phyloP scores from a whole-genome alignment of 805 yeast genomes.

The Pichia kluyveri region DNA sequence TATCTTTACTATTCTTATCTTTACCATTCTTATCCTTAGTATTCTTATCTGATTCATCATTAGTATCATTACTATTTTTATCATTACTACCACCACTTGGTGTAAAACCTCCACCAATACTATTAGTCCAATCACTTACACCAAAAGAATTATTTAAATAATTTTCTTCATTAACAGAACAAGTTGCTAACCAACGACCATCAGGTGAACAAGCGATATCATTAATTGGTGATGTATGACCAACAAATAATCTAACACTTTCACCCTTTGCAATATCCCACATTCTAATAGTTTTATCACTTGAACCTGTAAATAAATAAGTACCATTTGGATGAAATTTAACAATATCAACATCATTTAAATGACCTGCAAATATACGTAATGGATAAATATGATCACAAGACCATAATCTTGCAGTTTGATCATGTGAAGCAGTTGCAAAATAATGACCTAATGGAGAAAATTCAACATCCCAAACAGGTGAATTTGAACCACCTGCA shows the following conservation, averaged over 20 bases:
- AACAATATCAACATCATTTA: constrained; percentile 92
- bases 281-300: constrained; percentile 94
- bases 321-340: constrained; percentile 95
- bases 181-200: constrained; percentile 93
- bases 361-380: constrained; percentile 94
- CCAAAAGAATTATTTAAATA: constrained; percentile 7
- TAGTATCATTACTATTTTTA: constrained; percentile 29
- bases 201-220: constrained; percentile 88
- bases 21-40: neutral
- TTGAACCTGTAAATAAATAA: constrained; percentile 88
- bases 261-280: constrained; percentile 92
- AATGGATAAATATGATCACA: constrained; percentile 96
- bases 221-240: constrained; percentile 85
- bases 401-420: constrained; percentile 96
- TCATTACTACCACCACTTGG: constrained; percentile 3
- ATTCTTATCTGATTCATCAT: constrained; percentile 50
- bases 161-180: constrained; percentile 8
- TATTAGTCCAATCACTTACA: constrained; percentile 5
- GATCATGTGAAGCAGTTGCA: constrained; percentile 97
- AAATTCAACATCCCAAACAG: constrained; percentile 95
- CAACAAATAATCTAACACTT: constrained; percentile 85
- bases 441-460: constrained; percentile 95
- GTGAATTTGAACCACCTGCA: constrained; percentile 44
- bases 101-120: constrained; percentile 7
- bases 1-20: neutral